Evolutionary conservation across 441 rosid genomes (phyloP).

Genomic region (Adansonia rubrostipa): DNA sequence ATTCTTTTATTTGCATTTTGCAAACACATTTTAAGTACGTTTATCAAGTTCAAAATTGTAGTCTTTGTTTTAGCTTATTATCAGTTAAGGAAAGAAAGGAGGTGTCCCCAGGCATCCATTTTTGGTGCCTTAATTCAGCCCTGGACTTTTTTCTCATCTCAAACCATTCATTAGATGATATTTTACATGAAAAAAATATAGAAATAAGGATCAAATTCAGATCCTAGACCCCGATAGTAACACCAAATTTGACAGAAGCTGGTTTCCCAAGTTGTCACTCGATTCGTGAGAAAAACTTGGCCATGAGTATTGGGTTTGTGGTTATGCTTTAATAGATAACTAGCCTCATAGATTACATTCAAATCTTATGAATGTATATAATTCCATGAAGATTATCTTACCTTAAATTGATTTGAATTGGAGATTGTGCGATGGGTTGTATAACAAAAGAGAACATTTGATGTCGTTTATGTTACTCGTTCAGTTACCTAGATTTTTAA

Average conservation of each 20-base stretch:
- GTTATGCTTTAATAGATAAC: neutral
- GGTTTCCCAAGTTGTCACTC: neutral
- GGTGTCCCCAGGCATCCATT: neutral
- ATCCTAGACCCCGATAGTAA: neutral
- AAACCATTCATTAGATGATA: neutral
- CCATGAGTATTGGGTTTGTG: neutral
- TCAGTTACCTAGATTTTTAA: constrained; percentile 21
- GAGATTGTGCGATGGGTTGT: neutral
- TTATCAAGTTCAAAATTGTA: neutral
- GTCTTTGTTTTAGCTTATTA: constrained; percentile 3
- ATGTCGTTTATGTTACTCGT: constrained; percentile 3
- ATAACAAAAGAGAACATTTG: neutral
- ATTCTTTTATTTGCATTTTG: neutral
- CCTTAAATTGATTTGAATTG: neutral
- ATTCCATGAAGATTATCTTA: neutral
- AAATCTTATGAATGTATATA: neutral
- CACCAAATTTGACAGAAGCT: neutral
- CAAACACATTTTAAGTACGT: neutral
- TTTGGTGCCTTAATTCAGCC: neutral
- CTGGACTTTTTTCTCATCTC: neutral
- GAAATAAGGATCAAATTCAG: neutral
- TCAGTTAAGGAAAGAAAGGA: neutral
- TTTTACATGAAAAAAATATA: neutral
- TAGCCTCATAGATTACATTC: neutral
- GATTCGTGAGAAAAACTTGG: neutral